These are phyloP conservation scores for Clarireedia homoeocarpa DNA, from an alignment of 2,329 filamentous ascomycete genomes.

Conservation along the genomic window DNA sequence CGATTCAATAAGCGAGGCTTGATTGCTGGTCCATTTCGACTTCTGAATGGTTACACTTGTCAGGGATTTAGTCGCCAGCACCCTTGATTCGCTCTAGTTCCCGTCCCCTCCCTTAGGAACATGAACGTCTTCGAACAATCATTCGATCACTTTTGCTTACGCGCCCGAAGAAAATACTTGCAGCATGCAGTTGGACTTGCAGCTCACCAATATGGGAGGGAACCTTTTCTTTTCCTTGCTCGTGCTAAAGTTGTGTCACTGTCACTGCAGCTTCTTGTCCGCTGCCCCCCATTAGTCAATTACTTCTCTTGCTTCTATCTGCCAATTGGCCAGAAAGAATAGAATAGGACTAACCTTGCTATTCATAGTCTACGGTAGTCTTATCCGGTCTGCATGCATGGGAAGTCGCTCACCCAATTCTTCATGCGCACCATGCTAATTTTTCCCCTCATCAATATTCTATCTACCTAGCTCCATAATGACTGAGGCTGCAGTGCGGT, in stretches of 20 bases:
- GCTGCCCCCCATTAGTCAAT: not conserved
- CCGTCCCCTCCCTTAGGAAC: constrained; percentile 3
- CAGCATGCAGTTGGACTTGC: not conserved
- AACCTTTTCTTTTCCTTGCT: too few relatives aligned
- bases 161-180: constrained; percentile 13
- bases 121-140: too few relatives aligned
- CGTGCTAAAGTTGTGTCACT: too few relatives aligned
- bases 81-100: constrained; percentile 10
- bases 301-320: constrained; percentile 6
- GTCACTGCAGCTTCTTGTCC: not conserved
- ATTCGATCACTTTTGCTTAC: constrained; percentile 11
- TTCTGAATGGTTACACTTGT: constrained; percentile 1
- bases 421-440: not conserved
- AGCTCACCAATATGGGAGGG: too few relatives aligned
- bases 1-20: not conserved
- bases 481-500: not conserved
- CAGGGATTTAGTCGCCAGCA: constrained; percentile 17
- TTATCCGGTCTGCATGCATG: constrained; percentile 3
- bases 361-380: constrained; percentile 4
- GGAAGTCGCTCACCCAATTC: not conserved
- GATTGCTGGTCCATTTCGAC: not conserved
- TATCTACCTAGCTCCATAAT: too few relatives aligned
- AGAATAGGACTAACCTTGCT: not conserved
- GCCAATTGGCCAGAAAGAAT: not conserved
- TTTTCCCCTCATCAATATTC: constrained; percentile 3